phyloP scores from a whole-genome alignment of 139 green algal genomes.

The Limnomonas spitsbergensis region DNA sequence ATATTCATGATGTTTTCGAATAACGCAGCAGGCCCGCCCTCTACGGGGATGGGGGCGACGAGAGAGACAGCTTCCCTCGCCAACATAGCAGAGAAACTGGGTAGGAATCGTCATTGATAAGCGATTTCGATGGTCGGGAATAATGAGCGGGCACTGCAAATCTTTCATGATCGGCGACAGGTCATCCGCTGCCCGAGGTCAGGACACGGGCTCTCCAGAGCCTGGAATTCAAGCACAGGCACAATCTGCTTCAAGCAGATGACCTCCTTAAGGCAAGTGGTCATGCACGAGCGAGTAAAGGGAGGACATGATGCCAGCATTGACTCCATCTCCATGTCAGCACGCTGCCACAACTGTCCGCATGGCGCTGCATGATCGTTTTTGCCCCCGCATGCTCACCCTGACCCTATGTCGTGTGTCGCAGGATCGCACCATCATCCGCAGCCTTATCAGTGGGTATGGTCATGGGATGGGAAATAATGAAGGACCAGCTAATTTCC shows the following conservation, averaged over 20 bases:
- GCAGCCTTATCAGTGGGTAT: conserved; percentile 38
- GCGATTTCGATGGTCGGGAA: no score
- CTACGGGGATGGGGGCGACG: no score
- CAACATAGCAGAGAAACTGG: no score
- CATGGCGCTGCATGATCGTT: neutral
- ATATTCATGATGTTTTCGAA: no score
- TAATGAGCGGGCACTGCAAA: no score
- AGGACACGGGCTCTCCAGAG: conserved; percentile 44
- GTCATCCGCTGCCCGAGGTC: conserved; percentile 47
- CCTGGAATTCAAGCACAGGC: conserved; percentile 60
- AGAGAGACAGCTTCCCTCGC: no score
- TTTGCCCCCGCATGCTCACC: neutral
- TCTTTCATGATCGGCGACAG: no score
- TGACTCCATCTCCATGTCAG: neutral
- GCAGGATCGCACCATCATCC: conserved; percentile 38
- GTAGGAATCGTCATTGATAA: no score
- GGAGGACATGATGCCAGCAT: conserved; percentile 4
- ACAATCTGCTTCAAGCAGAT: conserved; percentile 38
- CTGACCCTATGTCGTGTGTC: neutral
- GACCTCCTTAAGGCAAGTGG: conserved; percentile 36
- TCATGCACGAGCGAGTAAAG: neutral
- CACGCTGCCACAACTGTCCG: no score
- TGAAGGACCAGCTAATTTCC: no score
- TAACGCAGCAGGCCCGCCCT: no score
- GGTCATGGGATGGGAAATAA: no score